Evolutionary conservation across 345 rosid genomes (phyloP), one percentile per base, ranked within the genome.

Genomic region (Eucalyptus rudis): DNA sequence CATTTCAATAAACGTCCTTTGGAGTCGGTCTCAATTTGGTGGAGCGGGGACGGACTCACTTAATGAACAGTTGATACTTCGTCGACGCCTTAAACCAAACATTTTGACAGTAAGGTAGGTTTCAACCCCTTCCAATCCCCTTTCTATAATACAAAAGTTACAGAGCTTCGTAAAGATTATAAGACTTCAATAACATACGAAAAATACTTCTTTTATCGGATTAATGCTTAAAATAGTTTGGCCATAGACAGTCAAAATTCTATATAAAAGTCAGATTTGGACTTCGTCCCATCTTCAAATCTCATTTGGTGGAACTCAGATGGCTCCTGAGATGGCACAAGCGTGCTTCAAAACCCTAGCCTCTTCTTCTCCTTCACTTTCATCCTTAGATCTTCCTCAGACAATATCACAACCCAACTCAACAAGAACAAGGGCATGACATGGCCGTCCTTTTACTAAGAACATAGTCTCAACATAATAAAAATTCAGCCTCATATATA

Each of bases 311-410:
- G 80, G 9, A 31, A 66, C 79, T 66, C 40, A 66, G 12, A 68
- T 68, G 43, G 43, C 24, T 68, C 43, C 80, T 16, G 43, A 31
- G 80, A 68, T 33, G 80, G 43, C 22, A 8, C 80, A 2, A 15
- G 80, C 22, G 15, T 49, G 12, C 11, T 33, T 68, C 80, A 93
- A 86, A 95, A 59, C 43, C 97, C 95, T 88, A 97, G 93, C 92
- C 86, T 91, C 90, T 89, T 94, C 90, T 93, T 97, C 90, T 94
- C 93, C 89, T 93, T 89, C 16, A 94, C 89, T 92, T 96, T 96
- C 89, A 59, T 66, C 89, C 90, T 91, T 52, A 96, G 90, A 45
- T 94, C 95, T 88, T 97, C 95, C 88, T 92, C 94, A 0, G 95
- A 91, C 8, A 95, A 98, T 49, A 0, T 49, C 50, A 49, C 15